Evolutionary conservation across 2,329 filamentous ascomycete genomes (phyloP).

Genomic region (Cercospora sojina): DNA sequence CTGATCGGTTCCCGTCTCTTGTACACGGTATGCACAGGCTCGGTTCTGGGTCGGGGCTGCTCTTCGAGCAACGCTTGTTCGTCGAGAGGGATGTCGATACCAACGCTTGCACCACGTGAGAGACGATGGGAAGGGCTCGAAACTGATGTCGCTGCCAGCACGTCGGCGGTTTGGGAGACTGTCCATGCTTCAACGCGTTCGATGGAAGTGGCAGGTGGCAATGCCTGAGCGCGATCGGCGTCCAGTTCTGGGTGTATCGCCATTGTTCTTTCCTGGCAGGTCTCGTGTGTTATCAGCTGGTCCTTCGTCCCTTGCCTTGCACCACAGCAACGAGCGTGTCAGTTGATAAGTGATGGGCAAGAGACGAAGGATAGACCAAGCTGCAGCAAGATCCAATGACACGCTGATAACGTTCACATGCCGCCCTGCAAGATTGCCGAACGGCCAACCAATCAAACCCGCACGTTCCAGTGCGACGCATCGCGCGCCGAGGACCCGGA

Average conservation of each 20-base stretch:
- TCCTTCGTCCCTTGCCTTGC: background rate
- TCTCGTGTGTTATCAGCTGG: background rate
- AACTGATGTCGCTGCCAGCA: constrained; percentile 44
- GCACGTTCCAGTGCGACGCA: background rate
- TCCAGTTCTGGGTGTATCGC: constrained; percentile 24
- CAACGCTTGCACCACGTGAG: constrained; percentile 57
- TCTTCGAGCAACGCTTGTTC: constrained; percentile 43
- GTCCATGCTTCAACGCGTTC: constrained; percentile 50
- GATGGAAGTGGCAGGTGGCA: constrained; percentile 25
- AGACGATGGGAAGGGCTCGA: constrained; percentile 32
- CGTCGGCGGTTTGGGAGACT: constrained; percentile 45
- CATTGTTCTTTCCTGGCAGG: constrained; percentile 13
- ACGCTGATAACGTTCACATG: constrained; percentile 12
- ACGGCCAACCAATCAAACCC: constrained; percentile 3
- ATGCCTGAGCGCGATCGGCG: background rate
- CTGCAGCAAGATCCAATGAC: background rate
- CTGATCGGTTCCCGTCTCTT: constrained; percentile 56
- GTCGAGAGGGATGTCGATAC: constrained; percentile 75
- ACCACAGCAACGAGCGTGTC: background rate
- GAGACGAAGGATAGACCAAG: background rate
- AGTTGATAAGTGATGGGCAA: background rate
- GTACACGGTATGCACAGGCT: constrained; percentile 40
- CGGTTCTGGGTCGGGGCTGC: constrained; percentile 23
- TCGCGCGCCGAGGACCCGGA: background rate
- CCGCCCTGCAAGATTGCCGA: constrained; percentile 6